Evolutionary conservation across 2,329 filamentous ascomycete species (phyloP).

Genomic region (Ceratocystis cubensis): DNA sequence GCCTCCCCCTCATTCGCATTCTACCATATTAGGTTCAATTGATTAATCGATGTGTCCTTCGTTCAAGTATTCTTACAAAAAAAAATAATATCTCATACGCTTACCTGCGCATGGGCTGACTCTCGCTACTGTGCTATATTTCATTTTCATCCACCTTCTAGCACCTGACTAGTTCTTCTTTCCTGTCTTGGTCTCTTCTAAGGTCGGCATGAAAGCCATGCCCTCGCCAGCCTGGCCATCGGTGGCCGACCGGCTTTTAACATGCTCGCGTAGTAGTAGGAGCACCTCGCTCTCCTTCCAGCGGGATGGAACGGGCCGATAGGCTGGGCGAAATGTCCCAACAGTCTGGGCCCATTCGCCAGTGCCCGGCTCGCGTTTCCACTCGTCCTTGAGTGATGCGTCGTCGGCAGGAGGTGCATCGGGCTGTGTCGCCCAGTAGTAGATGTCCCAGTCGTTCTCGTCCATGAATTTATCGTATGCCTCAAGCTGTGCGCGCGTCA

Average conservation of each 20-base stretch:
- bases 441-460: conserved; percentile 99
- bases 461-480: conserved; percentile 90
- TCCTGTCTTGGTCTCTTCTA: conserved; percentile 25
- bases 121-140: not conserved
- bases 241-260: conserved; percentile 45
- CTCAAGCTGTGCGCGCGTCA: conserved; percentile 60
- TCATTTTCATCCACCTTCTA: not conserved
- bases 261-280: conserved; percentile 64
- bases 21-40: not conserved
- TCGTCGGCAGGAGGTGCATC: conserved; percentile 35
- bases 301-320: conserved; percentile 72
- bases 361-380: conserved; percentile 29
- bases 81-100: not conserved
- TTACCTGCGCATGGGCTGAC: not conserved
- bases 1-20: not conserved
- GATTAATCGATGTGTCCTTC: not conserved
- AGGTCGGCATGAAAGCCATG: conserved; percentile 47
- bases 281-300: conserved; percentile 81
- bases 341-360: conserved; percentile 97
- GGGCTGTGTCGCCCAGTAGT: conserved; percentile 97
- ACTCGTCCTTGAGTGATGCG: conserved; percentile 25
- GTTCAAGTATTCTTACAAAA: not conserved
- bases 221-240: conserved; percentile 32
- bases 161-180: not conserved
- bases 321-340: conserved; percentile 85